Conservation (phyloP, 2,329 filamentous ascomycete species). For the Aspergillus sp. region DNA sequence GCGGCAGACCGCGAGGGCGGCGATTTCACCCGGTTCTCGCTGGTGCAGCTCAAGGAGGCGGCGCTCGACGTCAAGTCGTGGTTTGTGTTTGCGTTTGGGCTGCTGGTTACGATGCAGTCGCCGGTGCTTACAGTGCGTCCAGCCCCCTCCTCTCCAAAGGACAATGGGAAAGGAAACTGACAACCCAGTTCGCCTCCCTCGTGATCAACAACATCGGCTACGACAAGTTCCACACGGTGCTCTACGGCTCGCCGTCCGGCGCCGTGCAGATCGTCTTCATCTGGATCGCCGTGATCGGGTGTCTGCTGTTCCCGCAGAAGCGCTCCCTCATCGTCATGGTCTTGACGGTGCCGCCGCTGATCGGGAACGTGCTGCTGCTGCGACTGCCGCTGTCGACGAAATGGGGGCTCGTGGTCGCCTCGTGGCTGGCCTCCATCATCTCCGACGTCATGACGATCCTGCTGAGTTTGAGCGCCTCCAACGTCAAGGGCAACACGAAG, state of each 20-base stretch:
- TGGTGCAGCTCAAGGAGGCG: constrained; percentile 45
- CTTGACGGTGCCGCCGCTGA: constrained; percentile 43
- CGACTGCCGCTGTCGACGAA: constrained; percentile 38
- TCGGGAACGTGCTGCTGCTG: constrained; percentile 46
- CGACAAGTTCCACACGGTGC: constrained; percentile 45
- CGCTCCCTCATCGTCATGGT: constrained; percentile 41
- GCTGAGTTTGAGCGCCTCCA: constrained; percentile 47
- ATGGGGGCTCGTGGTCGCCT: constrained; percentile 50
- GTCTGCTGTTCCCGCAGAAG: constrained; percentile 38
- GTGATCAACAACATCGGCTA: constrained; percentile 50
- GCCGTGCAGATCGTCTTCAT: constrained; percentile 48
- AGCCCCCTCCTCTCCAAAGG: too few relatives aligned
- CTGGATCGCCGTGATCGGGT: constrained; percentile 45
- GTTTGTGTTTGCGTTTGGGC: constrained; percentile 44
- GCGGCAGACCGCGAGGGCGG: constrained; percentile 25
- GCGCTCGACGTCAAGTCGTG: constrained; percentile 44
- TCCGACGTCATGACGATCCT: constrained; percentile 42
- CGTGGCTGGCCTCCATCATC: constrained; percentile 48
- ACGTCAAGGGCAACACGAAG: constrained; percentile 53
- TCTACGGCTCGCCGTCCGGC: constrained; percentile 49
- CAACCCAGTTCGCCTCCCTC: constrained; percentile 48
- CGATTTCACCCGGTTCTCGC: constrained; percentile 45
- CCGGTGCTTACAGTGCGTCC: constrained; percentile 36
- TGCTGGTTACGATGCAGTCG: constrained; percentile 46
- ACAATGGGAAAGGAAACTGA: too few relatives aligned